These are phyloP conservation scores for Salix viminalis DNA, from an alignment of 345 rosid species.

Conservation along the genomic window DNA sequence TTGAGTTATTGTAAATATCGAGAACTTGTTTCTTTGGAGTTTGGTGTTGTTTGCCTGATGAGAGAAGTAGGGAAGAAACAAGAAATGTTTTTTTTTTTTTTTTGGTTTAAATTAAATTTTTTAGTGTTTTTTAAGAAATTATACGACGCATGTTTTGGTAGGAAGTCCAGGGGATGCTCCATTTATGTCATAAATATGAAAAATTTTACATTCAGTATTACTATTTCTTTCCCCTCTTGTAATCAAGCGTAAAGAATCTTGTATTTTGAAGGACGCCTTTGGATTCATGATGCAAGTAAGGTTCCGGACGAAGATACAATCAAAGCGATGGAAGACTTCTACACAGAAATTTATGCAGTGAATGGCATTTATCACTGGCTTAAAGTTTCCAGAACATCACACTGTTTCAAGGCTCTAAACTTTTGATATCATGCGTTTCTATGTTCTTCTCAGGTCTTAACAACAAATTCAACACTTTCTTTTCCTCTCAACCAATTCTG, in stretches of 20 bases:
- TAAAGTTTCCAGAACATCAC: conserved; percentile 65
- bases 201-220: not conserved
- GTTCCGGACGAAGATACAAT: conserved; percentile 80
- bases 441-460: not conserved
- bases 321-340: conserved; percentile 90
- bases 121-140: no score
- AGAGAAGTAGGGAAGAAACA: not conserved
- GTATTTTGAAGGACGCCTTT: conserved; percentile 63
- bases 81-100: not conserved
- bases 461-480: not conserved
- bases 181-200: not conserved
- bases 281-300: conserved; percentile 96
- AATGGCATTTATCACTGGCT: conserved; percentile 48
- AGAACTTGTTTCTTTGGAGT: no score
- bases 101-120: no score
- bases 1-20: no score
- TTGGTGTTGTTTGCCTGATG: no score
- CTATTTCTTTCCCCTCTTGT: not conserved
- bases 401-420: conserved; percentile 75
- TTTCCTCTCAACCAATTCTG: not conserved
- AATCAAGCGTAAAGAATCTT: not conserved
- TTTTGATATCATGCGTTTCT: not conserved
- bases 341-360: conserved; percentile 66
- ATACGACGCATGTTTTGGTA: not conserved
- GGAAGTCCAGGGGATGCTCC: not conserved